Evolutionary conservation across 1,284 basidiomycete genomes (phyloP).

Genomic region (Fomitopsis betulina): DNA sequence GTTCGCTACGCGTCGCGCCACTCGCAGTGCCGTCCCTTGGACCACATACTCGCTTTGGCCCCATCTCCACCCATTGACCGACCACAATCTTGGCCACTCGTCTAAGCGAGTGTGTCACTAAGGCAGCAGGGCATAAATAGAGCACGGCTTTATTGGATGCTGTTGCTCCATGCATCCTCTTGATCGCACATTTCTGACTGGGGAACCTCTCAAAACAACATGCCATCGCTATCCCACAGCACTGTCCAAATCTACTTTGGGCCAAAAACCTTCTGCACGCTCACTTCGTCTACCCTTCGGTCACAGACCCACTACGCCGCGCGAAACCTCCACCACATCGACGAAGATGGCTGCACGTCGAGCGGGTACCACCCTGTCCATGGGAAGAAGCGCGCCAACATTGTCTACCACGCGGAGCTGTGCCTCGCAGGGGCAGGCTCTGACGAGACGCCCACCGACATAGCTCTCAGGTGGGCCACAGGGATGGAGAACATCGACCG

Average conservation of each 20-base stretch:
- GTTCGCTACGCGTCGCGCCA: background rate
- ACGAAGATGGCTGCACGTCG: background rate
- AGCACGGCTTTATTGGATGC: background rate
- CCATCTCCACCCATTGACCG: background rate
- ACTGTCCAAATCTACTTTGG: background rate
- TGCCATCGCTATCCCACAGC: background rate
- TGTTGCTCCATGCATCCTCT: background rate
- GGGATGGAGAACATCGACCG: conserved; percentile 27
- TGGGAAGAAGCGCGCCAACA: background rate
- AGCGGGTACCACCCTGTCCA: background rate
- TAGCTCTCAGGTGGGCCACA: conserved; percentile 17
- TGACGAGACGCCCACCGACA: conserved; percentile 2
- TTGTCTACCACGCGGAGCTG: background rate
- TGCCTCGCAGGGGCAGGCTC: background rate
- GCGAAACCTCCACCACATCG: background rate
- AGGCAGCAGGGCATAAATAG: background rate
- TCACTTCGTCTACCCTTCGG: background rate
- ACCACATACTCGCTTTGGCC: background rate
- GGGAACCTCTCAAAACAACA: background rate
- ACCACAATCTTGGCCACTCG: background rate
- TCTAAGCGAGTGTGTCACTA: background rate
- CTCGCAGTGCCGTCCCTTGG: no score
- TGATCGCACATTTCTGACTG: background rate
- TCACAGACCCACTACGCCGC: background rate
- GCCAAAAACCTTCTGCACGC: background rate